Base-by-base conservation (phyloP, 2,329 filamentous ascomycete species). In the Albophoma yamanashiensis region DNA sequence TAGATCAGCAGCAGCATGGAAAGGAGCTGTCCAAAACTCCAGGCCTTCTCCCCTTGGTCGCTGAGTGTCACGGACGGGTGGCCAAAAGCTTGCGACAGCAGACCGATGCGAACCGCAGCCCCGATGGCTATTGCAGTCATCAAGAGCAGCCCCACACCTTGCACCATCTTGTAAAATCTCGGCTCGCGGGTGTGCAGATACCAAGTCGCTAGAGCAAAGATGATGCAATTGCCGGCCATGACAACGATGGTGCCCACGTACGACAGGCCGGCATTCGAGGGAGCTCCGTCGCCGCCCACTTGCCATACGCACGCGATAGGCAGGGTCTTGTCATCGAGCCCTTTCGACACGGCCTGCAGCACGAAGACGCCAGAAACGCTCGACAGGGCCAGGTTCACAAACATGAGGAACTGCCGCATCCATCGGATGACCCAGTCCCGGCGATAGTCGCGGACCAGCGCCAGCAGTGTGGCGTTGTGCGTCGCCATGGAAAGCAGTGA, bases 391-490 rank as follows among this genome's bases (percentile, higher is more conserved):
- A 88, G 73, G 70, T 87, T 89, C 62, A 83, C 76, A 62, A 88
- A 79, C 84, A 89, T 89, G 64, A 88, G 78, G 27, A 82, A 73
- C 68, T 88, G 84, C 27, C 86, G 77, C 65, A 89, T 72, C 85
- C 85, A 88, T 55, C 85, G 77, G 57, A 89, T 73, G 0, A 89
- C 82, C 82, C 83, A 85, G 70, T 89, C 85, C 38, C 85, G 74
- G 64, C 82, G 83, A 73, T 87, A 87, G 67, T 88, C 85, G 67
- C 82, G 81, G 1, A 85, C 82, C 40, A 89, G 78, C 1, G 83
- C 84, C n/a, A 89, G 76, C 20, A 89, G 74, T 0, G 85, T 84
- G 5, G 83, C 78, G 61, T 87, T 85, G 70, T 89, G 86, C 3
- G 86, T 87, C 1, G 84, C 82, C 63, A 84, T 87, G 20, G 84